phyloP scores from a whole-genome alignment of 1,284 basidiomycete genomes.

The Rhodotorula sp. region DNA sequence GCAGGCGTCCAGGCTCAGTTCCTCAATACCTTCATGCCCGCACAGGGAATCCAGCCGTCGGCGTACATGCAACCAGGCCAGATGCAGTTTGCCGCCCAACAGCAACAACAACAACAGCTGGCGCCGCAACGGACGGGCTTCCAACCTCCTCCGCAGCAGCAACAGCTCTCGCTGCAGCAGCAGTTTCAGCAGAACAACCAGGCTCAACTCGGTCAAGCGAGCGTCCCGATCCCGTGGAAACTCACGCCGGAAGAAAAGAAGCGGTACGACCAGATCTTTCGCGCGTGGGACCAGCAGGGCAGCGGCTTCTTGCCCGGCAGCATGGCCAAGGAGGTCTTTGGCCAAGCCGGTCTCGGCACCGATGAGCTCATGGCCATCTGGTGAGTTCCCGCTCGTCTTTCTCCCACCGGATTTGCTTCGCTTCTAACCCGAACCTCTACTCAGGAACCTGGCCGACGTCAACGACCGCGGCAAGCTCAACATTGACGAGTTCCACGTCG shows the following conservation, averaged over 20 bases:
- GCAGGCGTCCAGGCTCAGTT: constrained; percentile 75
- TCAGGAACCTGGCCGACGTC: constrained; percentile 80
- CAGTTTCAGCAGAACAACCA: constrained; percentile 75
- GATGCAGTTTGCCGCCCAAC: constrained; percentile 36
- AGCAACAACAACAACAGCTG: constrained; percentile 4
- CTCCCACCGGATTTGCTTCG: neutral
- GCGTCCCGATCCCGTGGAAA: constrained; percentile 82
- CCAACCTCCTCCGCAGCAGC: constrained; percentile 24
- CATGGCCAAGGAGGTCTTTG: constrained; percentile 89
- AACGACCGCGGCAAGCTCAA: constrained; percentile 92
- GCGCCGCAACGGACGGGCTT: constrained; percentile 14
- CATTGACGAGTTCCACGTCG: constrained; percentile 94
- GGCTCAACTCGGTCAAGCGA: constrained; percentile 61
- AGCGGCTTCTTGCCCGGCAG: constrained; percentile 77
- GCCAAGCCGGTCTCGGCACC: constrained; percentile 82
- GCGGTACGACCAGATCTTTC: constrained; percentile 93
- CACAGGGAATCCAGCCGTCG: constrained; percentile 14
- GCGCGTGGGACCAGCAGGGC: constrained; percentile 83
- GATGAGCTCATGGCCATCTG: constrained; percentile 93
- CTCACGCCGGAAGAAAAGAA: constrained; percentile 90
- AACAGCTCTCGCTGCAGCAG: constrained; percentile 63
- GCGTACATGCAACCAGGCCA: constrained; percentile 43
- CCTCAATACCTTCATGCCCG: constrained; percentile 59
- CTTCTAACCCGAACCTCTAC: neutral
- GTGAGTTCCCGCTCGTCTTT: constrained; percentile 60